These are phyloP conservation scores for Gastrolobium bilobum DNA, from an alignment of 306 rosid species.

Conservation along the genomic window DNA sequence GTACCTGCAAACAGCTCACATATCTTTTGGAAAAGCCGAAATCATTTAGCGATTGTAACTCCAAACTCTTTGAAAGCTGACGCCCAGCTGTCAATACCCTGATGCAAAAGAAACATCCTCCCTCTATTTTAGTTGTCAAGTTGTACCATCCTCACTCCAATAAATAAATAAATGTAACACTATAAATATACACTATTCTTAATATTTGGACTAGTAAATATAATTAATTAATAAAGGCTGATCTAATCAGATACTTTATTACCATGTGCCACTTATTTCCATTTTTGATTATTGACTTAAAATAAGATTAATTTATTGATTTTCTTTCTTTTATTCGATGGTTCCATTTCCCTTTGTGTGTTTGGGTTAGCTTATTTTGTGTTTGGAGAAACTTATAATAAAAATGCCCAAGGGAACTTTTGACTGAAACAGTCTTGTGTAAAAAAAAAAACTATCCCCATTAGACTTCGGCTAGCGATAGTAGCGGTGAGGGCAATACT, in stretches of 20 bases:
- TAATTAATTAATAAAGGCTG: neutral
- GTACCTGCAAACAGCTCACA: conserved; percentile 98
- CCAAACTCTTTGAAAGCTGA: conserved; percentile 93
- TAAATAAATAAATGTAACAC: neutral
- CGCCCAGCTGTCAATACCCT: conserved; percentile 95
- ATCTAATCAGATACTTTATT: neutral
- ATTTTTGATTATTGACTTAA: neutral
- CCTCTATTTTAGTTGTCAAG: conserved; percentile 5
- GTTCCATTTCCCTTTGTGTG: neutral
- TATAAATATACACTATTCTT: neutral
- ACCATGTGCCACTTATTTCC: neutral
- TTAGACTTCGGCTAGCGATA: too few species aligned
- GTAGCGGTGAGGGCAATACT: too few species aligned
- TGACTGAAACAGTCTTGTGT: neutral
- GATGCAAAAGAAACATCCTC: conserved; percentile 42
- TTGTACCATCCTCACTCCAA: neutral
- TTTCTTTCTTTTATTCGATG: neutral
- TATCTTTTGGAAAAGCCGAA: conserved; percentile 97
- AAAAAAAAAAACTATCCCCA: neutral
- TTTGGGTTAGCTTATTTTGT: neutral
- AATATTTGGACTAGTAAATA: neutral
- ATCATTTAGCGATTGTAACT: conserved; percentile 90
- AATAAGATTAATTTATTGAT: too few species aligned
- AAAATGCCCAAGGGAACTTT: neutral
- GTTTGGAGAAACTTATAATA: neutral